Percentiles rank a stretch among this genome's conserved stretches.
Conservation (phyloP, 768 basidiomycete species). For the Hericium alpestre region DNA sequence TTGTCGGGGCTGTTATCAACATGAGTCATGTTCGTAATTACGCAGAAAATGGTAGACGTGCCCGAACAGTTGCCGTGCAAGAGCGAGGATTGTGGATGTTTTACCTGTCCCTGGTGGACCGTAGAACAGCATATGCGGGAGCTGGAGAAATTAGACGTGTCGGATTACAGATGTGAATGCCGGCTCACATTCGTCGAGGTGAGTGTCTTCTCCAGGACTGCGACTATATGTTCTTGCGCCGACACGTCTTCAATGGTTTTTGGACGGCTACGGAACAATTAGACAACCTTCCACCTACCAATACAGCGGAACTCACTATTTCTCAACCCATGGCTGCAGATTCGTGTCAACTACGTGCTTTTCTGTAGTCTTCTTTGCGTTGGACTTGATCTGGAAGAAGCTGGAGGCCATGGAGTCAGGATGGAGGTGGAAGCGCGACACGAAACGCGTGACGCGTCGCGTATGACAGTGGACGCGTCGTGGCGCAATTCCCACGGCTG, state of each 20-base stretch:
- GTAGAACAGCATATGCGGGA: conserved; percentile 99
- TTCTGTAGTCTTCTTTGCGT: conserved; percentile 13
- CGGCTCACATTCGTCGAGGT: conserved; percentile 94
- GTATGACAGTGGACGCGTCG: neutral
- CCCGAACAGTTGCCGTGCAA: conserved; percentile 92
- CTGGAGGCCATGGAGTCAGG: conserved; percentile 35
- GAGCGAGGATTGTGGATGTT: conserved; percentile 93
- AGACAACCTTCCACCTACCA: neutral
- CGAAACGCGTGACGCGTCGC: conserved; percentile 11
- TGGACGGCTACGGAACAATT: conserved; percentile 55
- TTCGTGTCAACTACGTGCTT: conserved; percentile 36
- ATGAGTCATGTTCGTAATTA: neutral
- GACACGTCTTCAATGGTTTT: conserved; percentile 97
- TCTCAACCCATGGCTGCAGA: conserved; percentile 94
- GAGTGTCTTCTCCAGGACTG: conserved; percentile 83
- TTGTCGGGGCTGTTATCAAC: conserved; percentile 70
- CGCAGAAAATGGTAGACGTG: conserved; percentile 23
- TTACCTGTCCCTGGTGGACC: conserved; percentile 98
- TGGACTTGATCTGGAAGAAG: conserved; percentile 43
- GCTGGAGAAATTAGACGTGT: conserved; percentile 32
- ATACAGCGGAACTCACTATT: conserved; percentile 56
- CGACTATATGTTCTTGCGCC: conserved; percentile 92
- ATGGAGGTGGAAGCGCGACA: neutral
- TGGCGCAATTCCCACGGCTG: conserved; percentile 1
- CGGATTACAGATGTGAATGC: too few species aligned